Evolutionary conservation across 352 stramenopile species (phyloP), one percentile per base, ranked within the genome.

Genomic region (Thalassiosira ordinaria): DNA sequence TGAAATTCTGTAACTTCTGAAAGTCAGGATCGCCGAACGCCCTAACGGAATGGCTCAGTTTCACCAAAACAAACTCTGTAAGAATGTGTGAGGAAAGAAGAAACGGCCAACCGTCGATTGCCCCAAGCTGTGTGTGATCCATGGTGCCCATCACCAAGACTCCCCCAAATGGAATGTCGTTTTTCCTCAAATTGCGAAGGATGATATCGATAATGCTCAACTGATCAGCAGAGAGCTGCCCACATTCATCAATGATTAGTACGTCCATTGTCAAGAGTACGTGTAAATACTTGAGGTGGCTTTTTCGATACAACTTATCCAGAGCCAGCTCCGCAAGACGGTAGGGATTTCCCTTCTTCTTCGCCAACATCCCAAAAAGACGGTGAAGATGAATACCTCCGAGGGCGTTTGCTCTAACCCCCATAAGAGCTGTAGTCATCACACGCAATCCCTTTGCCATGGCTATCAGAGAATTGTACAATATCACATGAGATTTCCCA

Each of bases 61-160:
- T 0, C 1, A 80, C 31, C 5, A 86, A n/a, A 22, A 46, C 55
- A 44, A 86, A 86, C 26, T 74, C 39, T 22, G 78, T 71, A 11
- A 82, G 14, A 5, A 86, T 72, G 27, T 74, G 56, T 35, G 61
- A 59, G 13, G 60, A 74, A 20, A 80, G 7, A 2, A 87, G 57
- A 22, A 87, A 78, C 9, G 79, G 79, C 24, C 44, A 39, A 20
- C 67, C 73, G 22, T 83, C 18, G 16, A 87, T 83, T 52, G 67
- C 37, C 20, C 64, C 60, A 29, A 74, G 22, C 44, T 87, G 79
- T 20, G 41, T 47, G 16, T 74, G 62, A 59, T 87, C 79, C 20
- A 87, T 67, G 7, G 61, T 83, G 9, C 57, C 74, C 16, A 72
- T n/a, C 33, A 82, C 59, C n/a, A 73, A 29, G 11, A 82, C 79